These are phyloP conservation scores for Sphaerobolus stellatus DNA, from an alignment of 1,284 basidiomycete genomes.

Conservation along the genomic window DNA sequence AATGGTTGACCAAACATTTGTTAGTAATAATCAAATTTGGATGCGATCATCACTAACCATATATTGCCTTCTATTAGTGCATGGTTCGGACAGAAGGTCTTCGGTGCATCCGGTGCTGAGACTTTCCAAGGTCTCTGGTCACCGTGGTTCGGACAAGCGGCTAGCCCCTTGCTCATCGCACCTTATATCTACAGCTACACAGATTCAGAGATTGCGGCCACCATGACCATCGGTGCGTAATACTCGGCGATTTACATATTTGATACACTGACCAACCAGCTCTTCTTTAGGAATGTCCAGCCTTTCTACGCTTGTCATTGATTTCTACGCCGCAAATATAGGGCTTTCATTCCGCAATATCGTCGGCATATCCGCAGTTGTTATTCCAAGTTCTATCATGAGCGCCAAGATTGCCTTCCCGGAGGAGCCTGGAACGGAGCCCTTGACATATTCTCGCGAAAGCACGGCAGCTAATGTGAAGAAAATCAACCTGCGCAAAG, in stretches of 20 bases:
- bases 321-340: background rate
- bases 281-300: constrained; percentile 10
- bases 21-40: background rate
- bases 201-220: background rate
- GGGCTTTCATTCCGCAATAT: background rate
- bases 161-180: constrained; percentile 4
- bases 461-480: constrained; percentile 6
- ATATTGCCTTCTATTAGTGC: no score
- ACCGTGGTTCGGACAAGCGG: constrained; percentile 11
- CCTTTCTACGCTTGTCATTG: constrained; percentile 2
- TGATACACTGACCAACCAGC: no score
- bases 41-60: no score
- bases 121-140: constrained; percentile 10
- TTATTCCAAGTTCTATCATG: constrained; percentile 4
- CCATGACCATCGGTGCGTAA: constrained; percentile 8
- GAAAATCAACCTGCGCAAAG: constrained; percentile 5
- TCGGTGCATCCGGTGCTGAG: constrained; percentile 9
- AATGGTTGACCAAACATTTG: constrained; percentile 14
- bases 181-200: constrained; percentile 8
- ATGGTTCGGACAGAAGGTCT: constrained; percentile 7
- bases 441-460: background rate
- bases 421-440: background rate
- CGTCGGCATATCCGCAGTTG: constrained; percentile 1
- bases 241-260: no score
- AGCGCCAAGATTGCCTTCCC: constrained; percentile 11